A percentile compares a stretch with the other conserved stretches of the same genome.
Conservation (phyloP, 306 rosid genomes). For the Vigna trinervia region DNA sequence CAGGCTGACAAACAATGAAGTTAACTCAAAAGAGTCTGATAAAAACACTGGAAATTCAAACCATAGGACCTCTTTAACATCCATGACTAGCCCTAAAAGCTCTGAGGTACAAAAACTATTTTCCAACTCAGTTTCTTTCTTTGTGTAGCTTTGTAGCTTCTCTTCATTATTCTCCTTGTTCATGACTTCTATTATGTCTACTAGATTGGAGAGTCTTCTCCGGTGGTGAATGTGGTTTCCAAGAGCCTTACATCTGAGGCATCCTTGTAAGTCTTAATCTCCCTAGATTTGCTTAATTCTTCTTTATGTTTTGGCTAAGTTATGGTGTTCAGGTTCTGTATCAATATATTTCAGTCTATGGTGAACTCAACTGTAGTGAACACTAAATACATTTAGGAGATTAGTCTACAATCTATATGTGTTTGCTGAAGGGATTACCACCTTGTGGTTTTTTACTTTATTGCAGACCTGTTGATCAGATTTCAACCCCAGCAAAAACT, state of each 20-base stretch:
- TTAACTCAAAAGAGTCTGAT: conserved; percentile 58
- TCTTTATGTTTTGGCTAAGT: not conserved
- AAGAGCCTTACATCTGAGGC: conserved; percentile 55
- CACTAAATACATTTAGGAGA: not conserved
- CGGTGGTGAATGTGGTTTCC: conserved; percentile 48
- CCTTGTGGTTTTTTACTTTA: conserved; percentile 35
- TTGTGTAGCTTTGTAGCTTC: conserved; percentile 25
- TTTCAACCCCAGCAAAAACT: conserved; percentile 51
- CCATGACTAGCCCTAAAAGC: conserved; percentile 49
- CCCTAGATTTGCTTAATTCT: not conserved
- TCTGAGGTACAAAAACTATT: conserved; percentile 50
- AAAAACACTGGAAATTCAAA: conserved; percentile 48
- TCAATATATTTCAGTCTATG: conserved; percentile 19
- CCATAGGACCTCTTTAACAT: conserved; percentile 56
- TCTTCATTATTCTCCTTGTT: conserved; percentile 34
- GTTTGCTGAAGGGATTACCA: conserved; percentile 29
- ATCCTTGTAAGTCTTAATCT: conserved; percentile 57
- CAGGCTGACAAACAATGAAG: conserved; percentile 56
- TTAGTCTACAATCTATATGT: not conserved
- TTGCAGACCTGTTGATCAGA: conserved; percentile 68
- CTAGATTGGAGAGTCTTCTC: conserved; percentile 63
- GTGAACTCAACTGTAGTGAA: conserved; percentile 1
- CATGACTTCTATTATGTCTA: conserved; percentile 19
- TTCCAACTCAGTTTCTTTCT: not conserved
- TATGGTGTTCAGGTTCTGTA: not conserved